A percentile compares a stretch with the other conserved stretches of the same genome.
Conservation (phyloP, 768 basidiomycete genomes). For the Kwoniella europaea region DNA sequence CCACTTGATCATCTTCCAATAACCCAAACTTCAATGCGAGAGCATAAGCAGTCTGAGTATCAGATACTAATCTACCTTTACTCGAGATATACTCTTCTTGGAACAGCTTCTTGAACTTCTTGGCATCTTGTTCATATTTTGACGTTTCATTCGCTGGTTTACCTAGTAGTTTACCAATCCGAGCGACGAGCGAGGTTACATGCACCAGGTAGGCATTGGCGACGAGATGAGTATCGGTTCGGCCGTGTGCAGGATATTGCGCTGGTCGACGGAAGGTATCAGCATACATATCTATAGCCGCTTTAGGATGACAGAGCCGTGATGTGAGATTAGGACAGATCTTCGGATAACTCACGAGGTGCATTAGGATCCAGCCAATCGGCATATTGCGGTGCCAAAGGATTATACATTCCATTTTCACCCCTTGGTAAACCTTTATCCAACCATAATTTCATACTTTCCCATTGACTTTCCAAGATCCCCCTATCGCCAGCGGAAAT, state of each 20-base stretch:
- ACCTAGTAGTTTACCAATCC: conserved; percentile 37
- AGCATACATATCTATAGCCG: background rate
- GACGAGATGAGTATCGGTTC: conserved; percentile 48
- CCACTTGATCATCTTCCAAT: conserved; percentile 17
- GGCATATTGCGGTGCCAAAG: background rate
- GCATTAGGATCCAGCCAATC: conserved; percentile 48
- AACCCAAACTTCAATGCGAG: conserved; percentile 49
- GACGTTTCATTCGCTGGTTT: conserved; percentile 27
- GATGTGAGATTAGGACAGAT: background rate
- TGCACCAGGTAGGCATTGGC: conserved; percentile 52
- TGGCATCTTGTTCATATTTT: conserved; percentile 32
- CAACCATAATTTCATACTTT: conserved; percentile 49
- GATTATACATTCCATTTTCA: conserved; percentile 41
- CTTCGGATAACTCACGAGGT: conserved; percentile 19
- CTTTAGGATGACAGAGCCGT: conserved; percentile 6
- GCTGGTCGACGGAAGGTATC: too few relatives aligned
- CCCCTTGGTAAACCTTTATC: conserved; percentile 42
- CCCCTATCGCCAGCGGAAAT: conserved; percentile 34
- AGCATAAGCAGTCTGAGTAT: conserved; percentile 49
- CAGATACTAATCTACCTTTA: conserved; percentile 43
- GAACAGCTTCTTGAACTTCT: conserved; percentile 32
- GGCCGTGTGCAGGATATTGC: conserved; percentile 26
- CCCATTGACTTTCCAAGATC: conserved; percentile 40
- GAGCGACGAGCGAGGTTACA: conserved; percentile 31
- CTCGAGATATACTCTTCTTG: conserved; percentile 45